Percentiles rank a stretch among this genome's conserved stretches.
phyloP scores from a whole-genome alignment of 2,329 filamentous ascomycete species.

The Xylaria sp. region DNA sequence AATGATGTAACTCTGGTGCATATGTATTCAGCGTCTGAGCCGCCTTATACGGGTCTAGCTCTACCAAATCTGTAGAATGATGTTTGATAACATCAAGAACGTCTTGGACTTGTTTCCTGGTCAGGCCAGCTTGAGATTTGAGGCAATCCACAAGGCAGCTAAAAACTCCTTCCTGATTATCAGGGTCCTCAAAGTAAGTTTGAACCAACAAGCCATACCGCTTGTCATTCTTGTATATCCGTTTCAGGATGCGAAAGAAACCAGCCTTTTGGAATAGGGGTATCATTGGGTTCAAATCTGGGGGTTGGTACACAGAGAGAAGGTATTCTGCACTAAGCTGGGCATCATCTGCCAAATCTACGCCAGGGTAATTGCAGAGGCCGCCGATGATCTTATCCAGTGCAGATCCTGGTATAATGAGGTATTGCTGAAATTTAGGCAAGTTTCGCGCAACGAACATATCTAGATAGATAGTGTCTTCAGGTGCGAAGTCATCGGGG shows the following conservation, averaged over 20 bases:
- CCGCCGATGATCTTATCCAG: slow-evolving; percentile 83
- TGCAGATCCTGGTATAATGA: slow-evolving; percentile 87
- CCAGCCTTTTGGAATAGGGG: slow-evolving; percentile 80
- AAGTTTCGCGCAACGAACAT: slow-evolving; percentile 98
- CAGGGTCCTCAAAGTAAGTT: slow-evolving; percentile 85
- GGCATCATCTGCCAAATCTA: slow-evolving; percentile 87
- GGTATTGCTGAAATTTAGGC: slow-evolving; percentile 95
- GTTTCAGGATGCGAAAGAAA: slow-evolving; percentile 92
- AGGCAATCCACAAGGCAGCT: slow-evolving; percentile 81
- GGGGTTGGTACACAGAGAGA: slow-evolving; percentile 90
- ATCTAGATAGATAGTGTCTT: slow-evolving; percentile 93
- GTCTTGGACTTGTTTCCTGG: slow-evolving; percentile 75
- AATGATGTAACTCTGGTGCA: slow-evolving; percentile 72
- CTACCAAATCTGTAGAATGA: slow-evolving; percentile 73
- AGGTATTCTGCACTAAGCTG: slow-evolving; percentile 98
- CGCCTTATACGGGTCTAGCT: slow-evolving; percentile 71
- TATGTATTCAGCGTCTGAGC: slow-evolving; percentile 72
- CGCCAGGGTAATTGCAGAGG: slow-evolving; percentile 84
- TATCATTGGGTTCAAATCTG: slow-evolving; percentile 80
- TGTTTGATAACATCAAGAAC: slow-evolving; percentile 73
- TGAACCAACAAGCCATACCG: slow-evolving; percentile 82
- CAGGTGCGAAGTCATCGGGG: slow-evolving; percentile 74
- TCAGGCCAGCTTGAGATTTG: slow-evolving; percentile 69
- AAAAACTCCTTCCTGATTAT: slow-evolving; percentile 80
- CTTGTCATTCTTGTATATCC: slow-evolving; percentile 81